Evolutionary conservation across 305 asterid species (phyloP).

Genomic region (Andrographis paniculata): DNA sequence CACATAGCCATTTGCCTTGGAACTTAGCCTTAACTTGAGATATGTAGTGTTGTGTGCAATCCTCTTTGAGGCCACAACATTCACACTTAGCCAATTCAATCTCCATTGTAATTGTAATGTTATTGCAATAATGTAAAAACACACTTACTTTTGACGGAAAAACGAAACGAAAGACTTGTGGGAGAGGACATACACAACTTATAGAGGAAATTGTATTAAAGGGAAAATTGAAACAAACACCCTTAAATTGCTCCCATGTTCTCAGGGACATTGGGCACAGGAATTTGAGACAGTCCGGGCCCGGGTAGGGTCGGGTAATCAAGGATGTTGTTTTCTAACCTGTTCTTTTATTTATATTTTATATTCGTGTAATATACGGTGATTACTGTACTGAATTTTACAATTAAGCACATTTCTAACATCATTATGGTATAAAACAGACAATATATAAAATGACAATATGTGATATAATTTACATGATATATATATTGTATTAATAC

Average conservation of each 20-base stretch:
- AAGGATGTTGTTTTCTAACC: too few species aligned
- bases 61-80: conserved; percentile 83
- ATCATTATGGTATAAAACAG: too few species aligned
- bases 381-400: too few species aligned
- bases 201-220: conserved; percentile 2
- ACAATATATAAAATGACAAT: too few species aligned
- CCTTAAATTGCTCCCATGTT: conserved; percentile 65
- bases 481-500: too few species aligned
- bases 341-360: too few species aligned
- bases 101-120: conserved; percentile 31
- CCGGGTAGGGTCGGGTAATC: conserved; percentile 15
- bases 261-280: conserved; percentile 47
- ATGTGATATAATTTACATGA: too few species aligned
- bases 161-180: background rate
- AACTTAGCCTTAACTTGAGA: conserved; percentile 49
- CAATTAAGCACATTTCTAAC: too few species aligned
- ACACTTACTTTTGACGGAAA: background rate
- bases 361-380: too few species aligned
- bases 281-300: conserved; percentile 45
- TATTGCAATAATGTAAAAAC: too few species aligned
- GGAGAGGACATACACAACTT: background rate
- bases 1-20: conserved; percentile 85
- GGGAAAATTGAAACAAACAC: conserved; percentile 28
- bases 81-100: conserved; percentile 70
- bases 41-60: conserved; percentile 75